Evolutionary conservation across 2,329 filamentous ascomycete species (phyloP), one percentile per base, ranked within the genome.

Genomic region (Colletotrichum lindemuthianum): DNA sequence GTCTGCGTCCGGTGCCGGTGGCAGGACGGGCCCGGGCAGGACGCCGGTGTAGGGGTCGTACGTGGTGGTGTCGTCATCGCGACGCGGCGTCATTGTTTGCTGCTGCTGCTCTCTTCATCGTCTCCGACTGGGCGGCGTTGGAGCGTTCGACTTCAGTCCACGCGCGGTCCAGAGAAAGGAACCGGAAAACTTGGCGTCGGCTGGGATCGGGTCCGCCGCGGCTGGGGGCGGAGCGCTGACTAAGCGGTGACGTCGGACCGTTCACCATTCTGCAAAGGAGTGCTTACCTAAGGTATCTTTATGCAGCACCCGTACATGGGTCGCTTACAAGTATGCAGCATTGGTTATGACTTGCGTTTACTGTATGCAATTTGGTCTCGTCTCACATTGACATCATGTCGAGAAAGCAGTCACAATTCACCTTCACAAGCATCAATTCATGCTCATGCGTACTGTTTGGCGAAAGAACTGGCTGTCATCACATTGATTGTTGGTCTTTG

Each of bases 11-110:
- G 75, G 75, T 8, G 82, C 81, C 11, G 75, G 75, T 8, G 82
- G 80, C 2, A 82, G 67, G 24, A 79, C 81, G 40, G 83, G 82
- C 5, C 79, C 81, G 40, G 83, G 82, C 5, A 85, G 77, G 34
- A 84, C 68, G 63, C 81, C 80, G 65, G 69, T 70, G 58, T 60
- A 54, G n/a, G 66, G 66, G 13, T 61, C 45, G 33, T 60, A 61
- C 13, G 45, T 16, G 11, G 58, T 41, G 8, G 54, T 61, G 57
- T 66, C 65, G 63, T 66, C 63, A 65, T 61, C 58, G 50, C 63
- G 65, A 67, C 65, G 61, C 51, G 39, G 53, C 48, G 65, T 54
- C 65, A 67, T 67, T 57, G 63, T 65, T 50, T 44, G 47, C 41
- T 63, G 58, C n/a, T 64, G 49, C 39, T 39, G 58, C 24, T 64